A percentile compares a stretch with the other conserved stretches of the same genome.
These are phyloP conservation scores for Galeopsis tetrahit DNA, from an alignment of 257 asterid genomes.

Conservation along the genomic window DNA sequence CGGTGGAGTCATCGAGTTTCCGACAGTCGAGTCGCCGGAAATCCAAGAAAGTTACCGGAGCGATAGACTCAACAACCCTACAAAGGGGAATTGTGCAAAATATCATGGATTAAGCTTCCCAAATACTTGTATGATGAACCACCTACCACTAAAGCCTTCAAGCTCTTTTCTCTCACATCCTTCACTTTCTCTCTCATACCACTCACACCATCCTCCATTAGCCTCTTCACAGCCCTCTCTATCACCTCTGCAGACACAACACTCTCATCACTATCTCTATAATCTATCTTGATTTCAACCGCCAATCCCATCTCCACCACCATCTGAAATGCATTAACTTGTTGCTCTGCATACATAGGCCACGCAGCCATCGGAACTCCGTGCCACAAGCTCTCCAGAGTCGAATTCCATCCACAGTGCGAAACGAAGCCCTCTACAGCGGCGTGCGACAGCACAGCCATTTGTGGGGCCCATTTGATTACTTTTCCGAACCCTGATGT, in stretches of 20 bases:
- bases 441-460: slow-evolving; percentile 44
- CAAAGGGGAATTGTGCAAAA: slow-evolving; percentile 7
- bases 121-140: slow-evolving; percentile 45
- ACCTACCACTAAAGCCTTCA: slow-evolving; percentile 35
- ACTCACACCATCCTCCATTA: slow-evolving; percentile 33
- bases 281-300: slow-evolving; percentile 39
- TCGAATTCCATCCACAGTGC: slow-evolving; percentile 55
- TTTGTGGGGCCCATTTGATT: slow-evolving; percentile 57
- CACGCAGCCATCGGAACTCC: slow-evolving; percentile 56
- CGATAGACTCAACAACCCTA: not conserved
- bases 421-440: slow-evolving; percentile 51
- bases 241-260: slow-evolving; percentile 46
- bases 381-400: slow-evolving; percentile 43
- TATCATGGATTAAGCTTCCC: slow-evolving; percentile 24
- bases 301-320: slow-evolving; percentile 50
- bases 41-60: not conserved
- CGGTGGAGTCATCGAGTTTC: no score
- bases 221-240: slow-evolving; percentile 34
- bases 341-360: slow-evolving; percentile 54
- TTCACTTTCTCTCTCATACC: slow-evolving; percentile 42
- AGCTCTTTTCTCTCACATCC: slow-evolving; percentile 46
- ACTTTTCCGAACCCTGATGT: slow-evolving; percentile 41
- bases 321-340: slow-evolving; percentile 45
- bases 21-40: not conserved
- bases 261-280: not conserved